Percentiles rank a stretch among this genome's conserved stretches.
Evolutionary conservation across 495 filamentous ascomycete genomes (phyloP).

Genomic region (Pyrenula aspistea): DNA sequence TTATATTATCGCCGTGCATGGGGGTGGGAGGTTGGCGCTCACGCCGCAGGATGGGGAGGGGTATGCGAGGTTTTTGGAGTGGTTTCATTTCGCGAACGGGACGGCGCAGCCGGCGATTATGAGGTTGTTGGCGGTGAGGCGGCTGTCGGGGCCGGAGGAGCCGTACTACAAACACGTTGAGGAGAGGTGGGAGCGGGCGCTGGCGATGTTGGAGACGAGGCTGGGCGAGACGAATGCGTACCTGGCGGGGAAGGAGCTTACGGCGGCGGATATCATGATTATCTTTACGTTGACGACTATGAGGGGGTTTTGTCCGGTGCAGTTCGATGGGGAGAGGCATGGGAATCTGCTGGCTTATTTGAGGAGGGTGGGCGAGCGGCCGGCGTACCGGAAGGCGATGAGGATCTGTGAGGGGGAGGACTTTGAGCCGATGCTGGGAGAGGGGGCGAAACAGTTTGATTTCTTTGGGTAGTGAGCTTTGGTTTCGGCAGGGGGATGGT

Average conservation of each 20-base stretch:
- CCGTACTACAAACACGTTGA: constrained; percentile 6
- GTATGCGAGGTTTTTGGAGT: constrained; percentile 47
- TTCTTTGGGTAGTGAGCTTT: too few species aligned
- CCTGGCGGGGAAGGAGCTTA: constrained; percentile 48
- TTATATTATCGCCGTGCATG: constrained; percentile 42
- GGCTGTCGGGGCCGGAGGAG: constrained; percentile 1
- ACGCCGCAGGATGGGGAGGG: constrained; percentile 21
- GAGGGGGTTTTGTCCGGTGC: constrained; percentile 32
- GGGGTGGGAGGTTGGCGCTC: constrained; percentile 28
- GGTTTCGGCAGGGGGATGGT: too few species aligned
- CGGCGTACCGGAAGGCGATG: constrained; percentile 29
- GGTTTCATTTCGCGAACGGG: constrained; percentile 49
- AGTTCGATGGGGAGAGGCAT: constrained; percentile 23
- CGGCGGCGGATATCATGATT: constrained; percentile 49
- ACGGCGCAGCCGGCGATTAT: constrained; percentile 32
- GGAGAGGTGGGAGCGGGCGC: constrained; percentile 9
- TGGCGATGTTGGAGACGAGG: constrained; percentile 29
- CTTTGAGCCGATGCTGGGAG: too few species aligned
- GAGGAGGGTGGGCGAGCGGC: constrained; percentile 22
- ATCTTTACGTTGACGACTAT: constrained; percentile 42
- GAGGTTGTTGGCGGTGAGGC: constrained; percentile 10
- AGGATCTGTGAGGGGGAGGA: too few species aligned
- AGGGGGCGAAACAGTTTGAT: too few species aligned
- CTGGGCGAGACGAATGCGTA: constrained; percentile 31
- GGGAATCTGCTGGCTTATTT: constrained; percentile 33